These are phyloP conservation scores for Neonectria coccinea DNA, from an alignment of 2,329 filamentous ascomycete genomes.

Conservation along the genomic window DNA sequence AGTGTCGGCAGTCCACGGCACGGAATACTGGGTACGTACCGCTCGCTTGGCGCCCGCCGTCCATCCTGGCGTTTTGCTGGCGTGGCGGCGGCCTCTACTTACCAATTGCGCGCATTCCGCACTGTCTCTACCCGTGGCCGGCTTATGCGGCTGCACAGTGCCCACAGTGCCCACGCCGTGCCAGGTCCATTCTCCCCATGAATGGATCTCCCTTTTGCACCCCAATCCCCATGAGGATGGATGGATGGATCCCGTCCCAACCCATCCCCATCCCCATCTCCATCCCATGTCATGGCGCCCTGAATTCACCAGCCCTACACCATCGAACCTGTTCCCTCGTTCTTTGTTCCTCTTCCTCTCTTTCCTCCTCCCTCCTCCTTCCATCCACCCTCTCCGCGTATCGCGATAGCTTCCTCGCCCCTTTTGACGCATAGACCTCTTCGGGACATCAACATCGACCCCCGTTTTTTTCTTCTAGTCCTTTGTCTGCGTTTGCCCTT, in stretches of 20 bases:
- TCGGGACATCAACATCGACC: constrained; percentile 16
- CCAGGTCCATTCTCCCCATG: constrained; percentile 14
- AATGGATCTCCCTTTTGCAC: constrained; percentile 9
- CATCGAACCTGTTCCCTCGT: constrained; percentile 26
- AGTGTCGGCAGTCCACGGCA: constrained; percentile 16
- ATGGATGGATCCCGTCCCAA: constrained; percentile 23
- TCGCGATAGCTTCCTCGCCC: constrained; percentile 8
- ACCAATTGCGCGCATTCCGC: neutral
- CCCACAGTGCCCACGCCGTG: neutral
- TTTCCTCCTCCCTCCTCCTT: constrained; percentile 3
- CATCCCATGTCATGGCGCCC: constrained; percentile 34
- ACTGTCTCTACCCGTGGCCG: neutral
- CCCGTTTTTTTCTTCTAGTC: constrained; percentile 28
- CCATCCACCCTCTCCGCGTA: constrained; percentile 1
- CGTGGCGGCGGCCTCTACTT: neutral
- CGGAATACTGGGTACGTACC: constrained; percentile 23
- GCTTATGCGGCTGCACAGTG: constrained; percentile 10
- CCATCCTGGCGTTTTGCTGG: constrained; percentile 19
- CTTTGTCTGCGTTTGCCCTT: constrained; percentile 31
- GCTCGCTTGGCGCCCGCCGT: constrained; percentile 1
- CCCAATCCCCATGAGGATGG: constrained; percentile 16
- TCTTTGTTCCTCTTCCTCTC: constrained; percentile 19
- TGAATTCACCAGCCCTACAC: constrained; percentile 32
- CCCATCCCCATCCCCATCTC: constrained; percentile 28
- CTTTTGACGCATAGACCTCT: constrained; percentile 18